These are phyloP conservation scores for Seminavis robusta DNA, from an alignment of 108 stramenopile genomes.

Conservation along the genomic window DNA sequence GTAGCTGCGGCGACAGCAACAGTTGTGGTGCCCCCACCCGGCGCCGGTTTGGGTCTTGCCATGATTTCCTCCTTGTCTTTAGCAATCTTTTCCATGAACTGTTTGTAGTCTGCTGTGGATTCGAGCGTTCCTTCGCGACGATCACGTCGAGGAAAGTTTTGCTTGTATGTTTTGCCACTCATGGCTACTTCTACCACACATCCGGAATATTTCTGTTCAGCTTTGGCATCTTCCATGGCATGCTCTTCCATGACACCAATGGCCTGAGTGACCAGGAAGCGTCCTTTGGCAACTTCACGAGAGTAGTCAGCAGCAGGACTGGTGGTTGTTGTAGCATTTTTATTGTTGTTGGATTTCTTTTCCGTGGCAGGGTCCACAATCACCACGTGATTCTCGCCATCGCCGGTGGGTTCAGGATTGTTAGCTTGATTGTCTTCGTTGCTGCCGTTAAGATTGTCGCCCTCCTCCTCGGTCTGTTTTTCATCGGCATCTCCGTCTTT, in stretches of 20 bases:
- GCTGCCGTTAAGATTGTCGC: no score
- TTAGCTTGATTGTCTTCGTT: no score
- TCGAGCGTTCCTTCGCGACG: slow-evolving; percentile 47
- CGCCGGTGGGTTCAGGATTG: no score
- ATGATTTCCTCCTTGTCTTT: slow-evolving; percentile 39
- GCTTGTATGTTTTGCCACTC: slow-evolving; percentile 46
- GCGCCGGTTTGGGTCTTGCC: slow-evolving; percentile 48
- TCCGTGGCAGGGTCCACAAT: background rate
- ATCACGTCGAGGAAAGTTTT: slow-evolving; percentile 21
- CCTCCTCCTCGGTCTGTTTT: no score
- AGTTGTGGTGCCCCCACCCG: slow-evolving; percentile 35
- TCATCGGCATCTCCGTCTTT: background rate
- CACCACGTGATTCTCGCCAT: no score
- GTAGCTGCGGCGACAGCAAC: slow-evolving; percentile 5
- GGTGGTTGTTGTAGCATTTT: background rate
- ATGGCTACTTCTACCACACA: slow-evolving; percentile 28
- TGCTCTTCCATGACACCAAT: slow-evolving; percentile 18
- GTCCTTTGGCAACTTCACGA: slow-evolving; percentile 31
- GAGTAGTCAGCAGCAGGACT: slow-evolving; percentile 19
- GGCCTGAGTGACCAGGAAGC: slow-evolving; percentile 24
- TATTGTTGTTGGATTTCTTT: no score
- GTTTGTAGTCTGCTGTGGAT: slow-evolving; percentile 34
- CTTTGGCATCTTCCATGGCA: slow-evolving; percentile 18
- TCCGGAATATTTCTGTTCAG: slow-evolving; percentile 14
- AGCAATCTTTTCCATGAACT: slow-evolving; percentile 24